Conservation (phyloP, 2,329 filamentous ascomycete genomes). For the Clathrospora elynae region DNA sequence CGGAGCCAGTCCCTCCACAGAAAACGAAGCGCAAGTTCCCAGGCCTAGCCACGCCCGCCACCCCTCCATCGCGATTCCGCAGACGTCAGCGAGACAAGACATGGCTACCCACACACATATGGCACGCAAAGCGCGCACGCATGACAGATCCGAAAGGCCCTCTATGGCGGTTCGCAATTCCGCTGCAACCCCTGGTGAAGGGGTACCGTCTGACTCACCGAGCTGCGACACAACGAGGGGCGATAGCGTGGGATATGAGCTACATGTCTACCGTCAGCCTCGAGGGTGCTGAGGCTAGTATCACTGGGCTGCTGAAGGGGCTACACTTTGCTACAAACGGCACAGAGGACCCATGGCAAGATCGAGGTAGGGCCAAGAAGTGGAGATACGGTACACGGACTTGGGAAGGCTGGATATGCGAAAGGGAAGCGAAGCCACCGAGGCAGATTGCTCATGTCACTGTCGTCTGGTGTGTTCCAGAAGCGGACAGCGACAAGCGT, state of each 20-base stretch:
- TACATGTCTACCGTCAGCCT: slow-evolving; percentile 88
- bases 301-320: slow-evolving; percentile 69
- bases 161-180: slow-evolving; percentile 89
- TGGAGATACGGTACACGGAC: slow-evolving; percentile 70
- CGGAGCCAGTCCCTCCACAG: slow-evolving; percentile 20
- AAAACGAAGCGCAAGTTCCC: slow-evolving; percentile 73
- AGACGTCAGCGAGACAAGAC: slow-evolving; percentile 88
- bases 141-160: slow-evolving; percentile 81
- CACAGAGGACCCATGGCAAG: slow-evolving; percentile 61
- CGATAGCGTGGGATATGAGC: slow-evolving; percentile 89
- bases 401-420: slow-evolving; percentile 63
- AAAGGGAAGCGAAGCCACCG: slow-evolving; percentile 58
- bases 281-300: slow-evolving; percentile 67
- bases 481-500: slow-evolving; percentile 47
- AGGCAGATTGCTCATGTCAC: slow-evolving; percentile 71
- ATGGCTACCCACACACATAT: slow-evolving; percentile 93
- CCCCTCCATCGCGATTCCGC: slow-evolving; percentile 72
- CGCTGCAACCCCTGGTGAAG: slow-evolving; percentile 85
- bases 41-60: slow-evolving; percentile 66
- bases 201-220: slow-evolving; percentile 86
- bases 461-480: slow-evolving; percentile 69
- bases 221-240: slow-evolving; percentile 73
- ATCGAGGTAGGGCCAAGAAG: slow-evolving; percentile 62
- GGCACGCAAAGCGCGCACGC: slow-evolving; percentile 87
- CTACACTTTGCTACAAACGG: slow-evolving; percentile 61